Base-by-base conservation (phyloP, 352 stramenopile genomes). In the Pythium dissimile region DNA sequence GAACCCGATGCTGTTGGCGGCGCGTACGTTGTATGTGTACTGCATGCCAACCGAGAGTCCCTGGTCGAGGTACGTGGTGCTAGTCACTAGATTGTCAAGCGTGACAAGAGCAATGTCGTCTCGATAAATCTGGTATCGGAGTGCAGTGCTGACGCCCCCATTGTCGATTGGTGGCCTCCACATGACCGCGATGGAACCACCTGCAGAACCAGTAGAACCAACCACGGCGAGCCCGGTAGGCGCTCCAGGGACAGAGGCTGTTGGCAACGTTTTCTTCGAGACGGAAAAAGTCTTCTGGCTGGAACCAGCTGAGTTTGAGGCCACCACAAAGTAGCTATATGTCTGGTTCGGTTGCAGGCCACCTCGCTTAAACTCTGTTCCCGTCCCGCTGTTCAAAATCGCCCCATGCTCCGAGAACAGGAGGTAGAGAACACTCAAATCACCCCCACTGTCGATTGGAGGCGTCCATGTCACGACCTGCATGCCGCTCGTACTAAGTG, bases 91-190 rank as follows among this genome's bases (percentile, higher is more conserved):
- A 6, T 26, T 13, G 32, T 34, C 18, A 9, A 62, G 18, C 9
- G 64, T 8, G 8, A 66, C 32, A 11, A 71, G 48, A 23, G 51
- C 62, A n/a, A 45, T 28, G 1, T 54, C 44, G 10, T 79, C 50
- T 20, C 76, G 67, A 20, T 74, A 75, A 7, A 87, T 32, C 27
- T 72, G 73, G 35, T 86, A 89, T 0, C 55, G 54, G 3, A 54
- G 53, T n/a, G 82, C 26, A 0, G 35, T 26, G 5, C 21, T 24
- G 6, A 72, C 72, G 6, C 78, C 78, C 16, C 78, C 78, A 21
- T 31, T 67, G 26, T 88, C 78, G 2, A 80, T 23, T 1, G 78
- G 78, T 15, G 51, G 39, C 16, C 44, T 56, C 78, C 78, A 89
- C 12, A 20, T 30, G 0, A 86, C n/a, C 5, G 21, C 16, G n/a